These are phyloP conservation scores for Acanthamoeba royreba DNA, from an alignment of 208 protist species.

Conservation along the genomic window DNA sequence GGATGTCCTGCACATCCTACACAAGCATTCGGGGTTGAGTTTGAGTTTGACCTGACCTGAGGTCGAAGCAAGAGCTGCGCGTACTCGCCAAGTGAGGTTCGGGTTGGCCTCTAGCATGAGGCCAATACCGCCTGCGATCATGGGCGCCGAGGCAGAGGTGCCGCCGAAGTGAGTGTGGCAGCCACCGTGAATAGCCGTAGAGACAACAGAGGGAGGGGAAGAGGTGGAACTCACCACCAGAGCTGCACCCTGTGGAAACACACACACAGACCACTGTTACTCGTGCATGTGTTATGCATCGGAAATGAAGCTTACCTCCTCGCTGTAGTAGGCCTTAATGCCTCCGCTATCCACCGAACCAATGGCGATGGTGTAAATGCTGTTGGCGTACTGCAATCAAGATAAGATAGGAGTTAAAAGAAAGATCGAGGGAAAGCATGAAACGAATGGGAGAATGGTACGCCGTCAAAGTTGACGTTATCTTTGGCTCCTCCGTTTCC, in stretches of 20 bases:
- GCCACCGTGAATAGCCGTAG: background rate
- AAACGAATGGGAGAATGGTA: background rate
- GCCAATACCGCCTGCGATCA: background rate
- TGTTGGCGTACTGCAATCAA: background rate
- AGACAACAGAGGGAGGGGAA: background rate
- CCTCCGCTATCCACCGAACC: background rate
- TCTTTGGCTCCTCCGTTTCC: background rate
- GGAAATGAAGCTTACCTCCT: background rate
- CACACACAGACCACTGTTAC: background rate
- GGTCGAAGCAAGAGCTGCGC: background rate
- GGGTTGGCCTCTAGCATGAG: background rate
- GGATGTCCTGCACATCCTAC: background rate
- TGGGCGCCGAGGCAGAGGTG: background rate
- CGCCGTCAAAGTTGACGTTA: slow-evolving; percentile 9
- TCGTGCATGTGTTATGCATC: background rate
- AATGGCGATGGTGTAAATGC: background rate
- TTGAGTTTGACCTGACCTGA: background rate
- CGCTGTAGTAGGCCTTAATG: background rate
- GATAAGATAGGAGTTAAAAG: background rate
- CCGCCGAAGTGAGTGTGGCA: background rate
- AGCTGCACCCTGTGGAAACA: background rate
- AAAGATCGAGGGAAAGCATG: background rate
- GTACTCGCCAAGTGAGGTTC: background rate
- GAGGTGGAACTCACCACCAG: background rate
- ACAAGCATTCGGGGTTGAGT: background rate